Conservation (phyloP, 2,329 filamentous ascomycete genomes). For the Microascus cirrosus region DNA sequence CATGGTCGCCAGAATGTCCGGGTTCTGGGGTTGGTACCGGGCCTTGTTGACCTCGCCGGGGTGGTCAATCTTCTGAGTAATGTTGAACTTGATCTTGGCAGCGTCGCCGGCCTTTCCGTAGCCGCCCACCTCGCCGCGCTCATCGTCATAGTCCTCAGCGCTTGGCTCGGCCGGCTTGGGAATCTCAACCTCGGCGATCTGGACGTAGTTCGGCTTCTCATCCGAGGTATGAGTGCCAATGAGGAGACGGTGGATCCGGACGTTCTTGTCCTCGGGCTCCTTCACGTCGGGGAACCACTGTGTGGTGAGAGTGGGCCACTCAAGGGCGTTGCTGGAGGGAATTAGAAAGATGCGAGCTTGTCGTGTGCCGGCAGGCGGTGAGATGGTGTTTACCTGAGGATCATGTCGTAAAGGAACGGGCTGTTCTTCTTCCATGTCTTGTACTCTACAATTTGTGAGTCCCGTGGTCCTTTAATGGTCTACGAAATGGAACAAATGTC, state of each 20-base stretch:
- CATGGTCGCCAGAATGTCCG: slow-evolving; percentile 90
- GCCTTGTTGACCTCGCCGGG: slow-evolving; percentile 98
- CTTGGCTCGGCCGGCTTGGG: slow-evolving; percentile 68
- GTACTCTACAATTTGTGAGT: slow-evolving; percentile 56
- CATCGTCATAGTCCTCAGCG: slow-evolving; percentile 78
- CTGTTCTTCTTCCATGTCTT: slow-evolving; percentile 99
- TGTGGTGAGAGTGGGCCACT: slow-evolving; percentile 94
- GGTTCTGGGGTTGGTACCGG: slow-evolving; percentile 93
- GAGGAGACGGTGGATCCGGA: slow-evolving; percentile 76
- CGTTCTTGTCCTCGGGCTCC: slow-evolving; percentile 76
- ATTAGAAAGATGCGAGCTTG: not conserved
- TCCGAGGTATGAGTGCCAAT: slow-evolving; percentile 92
- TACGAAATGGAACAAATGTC: not conserved
- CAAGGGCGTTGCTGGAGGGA: slow-evolving; percentile 64
- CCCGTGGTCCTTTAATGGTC: slow-evolving; percentile 7
- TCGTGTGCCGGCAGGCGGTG: not conserved
- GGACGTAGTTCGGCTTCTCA: slow-evolving; percentile 77
- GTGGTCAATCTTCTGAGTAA: slow-evolving; percentile 93
- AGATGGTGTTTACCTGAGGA: slow-evolving; percentile 53
- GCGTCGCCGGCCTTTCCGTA: slow-evolving; percentile 68
- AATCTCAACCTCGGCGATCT: slow-evolving; percentile 89
- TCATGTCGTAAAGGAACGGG: slow-evolving; percentile 96
- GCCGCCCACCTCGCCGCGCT: slow-evolving; percentile 85
- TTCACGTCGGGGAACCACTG: slow-evolving; percentile 98
- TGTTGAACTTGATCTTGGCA: slow-evolving; percentile 71